A percentile compares a stretch with the other conserved stretches of the same genome.
phyloP scores from a whole-genome alignment of 768 basidiomycete species.

The Tylopilus subfusipes region DNA sequence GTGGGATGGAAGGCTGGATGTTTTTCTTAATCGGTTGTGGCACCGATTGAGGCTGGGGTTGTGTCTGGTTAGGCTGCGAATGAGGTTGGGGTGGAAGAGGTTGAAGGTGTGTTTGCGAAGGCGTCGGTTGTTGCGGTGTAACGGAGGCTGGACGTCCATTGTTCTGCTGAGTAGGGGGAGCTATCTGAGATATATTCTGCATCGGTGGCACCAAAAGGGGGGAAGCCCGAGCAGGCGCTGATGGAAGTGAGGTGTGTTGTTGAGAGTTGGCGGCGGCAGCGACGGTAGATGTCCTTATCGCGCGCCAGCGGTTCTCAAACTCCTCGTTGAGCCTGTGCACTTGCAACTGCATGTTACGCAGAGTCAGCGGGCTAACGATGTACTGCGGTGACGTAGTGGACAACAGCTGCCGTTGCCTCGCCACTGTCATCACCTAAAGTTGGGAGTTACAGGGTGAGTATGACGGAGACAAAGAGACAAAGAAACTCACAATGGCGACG shows the following conservation, averaged over 20 bases:
- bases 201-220: slow-evolving; percentile 16
- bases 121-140: slow-evolving; percentile 16
- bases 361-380: slow-evolving; percentile 33
- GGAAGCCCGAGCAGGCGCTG: slow-evolving; percentile 5
- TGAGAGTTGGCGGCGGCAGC: slow-evolving; percentile 5
- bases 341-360: slow-evolving; percentile 46
- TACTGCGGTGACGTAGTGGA: slow-evolving; percentile 27
- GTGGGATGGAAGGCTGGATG: slow-evolving; percentile 14
- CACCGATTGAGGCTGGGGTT: slow-evolving; percentile 3
- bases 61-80: slow-evolving; percentile 5
- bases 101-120: slow-evolving; percentile 9
- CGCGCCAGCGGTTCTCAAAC: slow-evolving; percentile 32
- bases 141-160: slow-evolving; percentile 31
- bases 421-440: slow-evolving; percentile 42
- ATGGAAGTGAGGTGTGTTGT: not conserved
- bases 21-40: slow-evolving; percentile 18
- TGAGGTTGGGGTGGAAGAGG: slow-evolving; percentile 8
- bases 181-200: slow-evolving; percentile 18
- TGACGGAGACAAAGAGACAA: slow-evolving; percentile 12
- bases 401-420: slow-evolving; percentile 31
- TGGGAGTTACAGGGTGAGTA: slow-evolving; percentile 6
- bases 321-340: slow-evolving; percentile 40
- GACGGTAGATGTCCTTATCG: slow-evolving; percentile 18
- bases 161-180: slow-evolving; percentile 21
- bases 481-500: slow-evolving; percentile 49